Conservation (phyloP, 495 filamentous ascomycete genomes). For the Aspergillus homomorphus region DNA sequence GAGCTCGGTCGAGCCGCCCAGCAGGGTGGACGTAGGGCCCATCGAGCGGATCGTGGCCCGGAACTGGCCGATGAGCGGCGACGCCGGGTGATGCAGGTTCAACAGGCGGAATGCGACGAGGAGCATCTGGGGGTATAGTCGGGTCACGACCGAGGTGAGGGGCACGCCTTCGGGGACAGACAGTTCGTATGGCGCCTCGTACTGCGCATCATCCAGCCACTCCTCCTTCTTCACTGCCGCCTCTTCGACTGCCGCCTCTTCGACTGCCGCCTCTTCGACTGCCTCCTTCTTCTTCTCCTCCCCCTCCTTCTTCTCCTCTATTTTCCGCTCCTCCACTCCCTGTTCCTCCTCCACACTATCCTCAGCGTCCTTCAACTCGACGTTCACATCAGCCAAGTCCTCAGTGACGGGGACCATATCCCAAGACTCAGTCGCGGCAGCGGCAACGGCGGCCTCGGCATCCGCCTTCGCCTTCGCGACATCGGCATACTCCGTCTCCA, state of each 20-base stretch:
- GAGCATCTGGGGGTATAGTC: conserved; percentile 65
- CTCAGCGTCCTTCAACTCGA: background rate
- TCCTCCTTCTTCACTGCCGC: background rate
- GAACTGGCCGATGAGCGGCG: conserved; percentile 58
- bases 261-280: background rate
- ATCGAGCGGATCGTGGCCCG: conserved; percentile 68
- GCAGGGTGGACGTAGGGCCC: conserved; percentile 64
- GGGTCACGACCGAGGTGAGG: conserved; percentile 55
- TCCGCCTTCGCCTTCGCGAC: background rate
- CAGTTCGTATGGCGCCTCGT: too few relatives aligned
- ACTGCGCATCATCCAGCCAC: too few relatives aligned
- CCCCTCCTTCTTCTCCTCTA: background rate
- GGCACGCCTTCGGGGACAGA: conserved; percentile 35
- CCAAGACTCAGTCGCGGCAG: background rate
- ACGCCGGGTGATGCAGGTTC: conserved; percentile 58
- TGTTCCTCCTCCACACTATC: too few relatives aligned
- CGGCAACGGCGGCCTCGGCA: too few relatives aligned
- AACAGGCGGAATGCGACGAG: conserved; percentile 61
- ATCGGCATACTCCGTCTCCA: background rate
- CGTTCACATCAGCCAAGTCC: background rate
- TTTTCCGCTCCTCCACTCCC: background rate
- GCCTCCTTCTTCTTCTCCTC: background rate
- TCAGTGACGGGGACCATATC: background rate
- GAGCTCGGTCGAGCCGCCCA: conserved; percentile 68
- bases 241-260: too few relatives aligned